Percentiles rank a stretch among this genome's conserved stretches.
phyloP scores from a whole-genome alignment of 306 rosid species.

The Trichosanthes truncata region DNA sequence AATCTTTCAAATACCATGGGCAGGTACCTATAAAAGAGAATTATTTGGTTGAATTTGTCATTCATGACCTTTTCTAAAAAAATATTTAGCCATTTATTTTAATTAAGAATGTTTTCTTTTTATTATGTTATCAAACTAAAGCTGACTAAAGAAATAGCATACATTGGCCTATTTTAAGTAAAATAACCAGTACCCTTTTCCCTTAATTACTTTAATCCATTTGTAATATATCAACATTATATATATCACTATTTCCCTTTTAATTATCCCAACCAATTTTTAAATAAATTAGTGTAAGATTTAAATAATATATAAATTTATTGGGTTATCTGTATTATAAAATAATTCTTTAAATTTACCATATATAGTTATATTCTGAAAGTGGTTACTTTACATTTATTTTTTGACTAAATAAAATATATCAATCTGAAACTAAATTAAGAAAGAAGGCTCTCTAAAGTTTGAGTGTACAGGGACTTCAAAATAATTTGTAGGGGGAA shows the following conservation, averaged over 20 bases:
- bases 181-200: neutral
- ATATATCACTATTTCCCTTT: neutral
- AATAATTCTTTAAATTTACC: neutral
- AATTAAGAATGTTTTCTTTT: neutral
- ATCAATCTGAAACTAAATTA: neutral
- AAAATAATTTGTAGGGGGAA: neutral
- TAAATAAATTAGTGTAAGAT: neutral
- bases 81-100: neutral
- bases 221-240: neutral
- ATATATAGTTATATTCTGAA: neutral
- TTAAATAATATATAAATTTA: neutral
- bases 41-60: neutral
- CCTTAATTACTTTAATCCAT: neutral
- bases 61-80: neutral
- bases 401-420: neutral
- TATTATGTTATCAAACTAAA: neutral
- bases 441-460: neutral
- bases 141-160: neutral
- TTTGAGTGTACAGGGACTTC: neutral
- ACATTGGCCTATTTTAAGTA: neutral
- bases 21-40: slow-evolving; percentile 41
- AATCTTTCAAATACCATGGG: slow-evolving; percentile 71
- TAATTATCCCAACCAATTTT: neutral
- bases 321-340: neutral
- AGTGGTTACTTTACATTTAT: neutral